Conservation (phyloP, 371 early-diverging fungal species). For the Mortierella sp. region DNA sequence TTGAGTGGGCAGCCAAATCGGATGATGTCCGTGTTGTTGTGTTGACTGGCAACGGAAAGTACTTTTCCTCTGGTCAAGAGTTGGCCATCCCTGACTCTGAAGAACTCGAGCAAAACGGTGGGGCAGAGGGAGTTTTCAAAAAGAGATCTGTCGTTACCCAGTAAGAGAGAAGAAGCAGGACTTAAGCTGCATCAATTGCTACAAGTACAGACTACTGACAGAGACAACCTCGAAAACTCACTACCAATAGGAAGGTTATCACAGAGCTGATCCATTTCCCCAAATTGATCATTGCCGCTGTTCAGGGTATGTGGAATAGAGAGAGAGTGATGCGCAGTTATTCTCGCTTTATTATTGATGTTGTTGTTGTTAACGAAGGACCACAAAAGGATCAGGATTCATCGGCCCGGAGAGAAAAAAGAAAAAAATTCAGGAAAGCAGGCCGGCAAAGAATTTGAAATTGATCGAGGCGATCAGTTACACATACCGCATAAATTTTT, state of each 20-base stretch:
- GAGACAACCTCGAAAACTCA: too few species aligned
- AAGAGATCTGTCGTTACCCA: conserved; percentile 36
- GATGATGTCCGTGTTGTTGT: conserved; percentile 70
- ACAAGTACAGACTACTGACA: background rate
- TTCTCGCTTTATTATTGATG: background rate
- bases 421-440: background rate
- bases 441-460: background rate
- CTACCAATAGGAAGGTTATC: conserved; percentile 61
- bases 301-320: conserved; percentile 69
- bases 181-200: background rate
- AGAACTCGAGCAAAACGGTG: conserved; percentile 35
- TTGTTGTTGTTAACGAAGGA: background rate
- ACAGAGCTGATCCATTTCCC: conserved; percentile 74
- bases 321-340: background rate
- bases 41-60: conserved; percentile 77
- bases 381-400: background rate
- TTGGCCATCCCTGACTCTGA: conserved; percentile 59
- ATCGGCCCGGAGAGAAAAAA: background rate
- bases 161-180: conserved; percentile 17
- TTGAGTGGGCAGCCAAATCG: conserved; percentile 66
- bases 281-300: conserved; percentile 78
- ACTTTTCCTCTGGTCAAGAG: conserved; percentile 77
- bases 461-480: background rate
- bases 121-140: conserved; percentile 22
- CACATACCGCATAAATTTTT: background rate